Evolutionary conservation across 768 basidiomycete genomes (phyloP), one percentile per base, ranked within the genome.

Genomic region (Russula compacta): DNA sequence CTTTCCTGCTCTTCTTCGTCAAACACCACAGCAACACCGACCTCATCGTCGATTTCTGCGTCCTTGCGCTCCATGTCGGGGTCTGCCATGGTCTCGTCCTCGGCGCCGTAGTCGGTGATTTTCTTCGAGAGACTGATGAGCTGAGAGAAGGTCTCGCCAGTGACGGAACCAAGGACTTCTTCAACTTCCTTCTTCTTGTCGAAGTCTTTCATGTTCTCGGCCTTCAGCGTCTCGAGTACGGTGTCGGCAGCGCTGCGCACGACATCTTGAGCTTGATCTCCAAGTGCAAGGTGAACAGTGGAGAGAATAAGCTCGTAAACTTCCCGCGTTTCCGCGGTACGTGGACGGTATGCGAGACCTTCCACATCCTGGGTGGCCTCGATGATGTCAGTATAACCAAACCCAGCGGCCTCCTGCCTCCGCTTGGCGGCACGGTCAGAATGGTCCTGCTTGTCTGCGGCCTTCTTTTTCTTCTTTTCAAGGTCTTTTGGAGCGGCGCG

Each of bases 21-120:
- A 61, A 98, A 98, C 6, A 98, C 87, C 8, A 99, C 95, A 0
- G 95, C 95, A 1, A 99, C 95, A n/a, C 95, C 95, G 47, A 90
- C 85, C 67, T 95, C 94, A 61, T 94, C 94, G 65, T 98, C 95
- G 67, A 98, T 93, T 73, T 89, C 92, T 2, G 84, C 90, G 59
- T 90, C 91, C 72, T 87, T 86, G 50, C 81, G 77, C 70, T 91
- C 92, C 73, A 80, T 78, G 66, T 92, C 91, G 0, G 87, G 87
- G 69, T 94, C 92, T 0, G 74, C 84, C 74, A 83, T 81, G 17
- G 78, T 72, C 71, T 90, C 92, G 64, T 95, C 92, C 70, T 94
- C 91, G 0, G 85, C 89, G 38, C 86, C 86, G 63, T 92, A 99
- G 73, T 99, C 97, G 0, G 95, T 97, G 42, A 98, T 87, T 78